phyloP scores from a whole-genome alignment of 2,329 filamentous ascomycete genomes.

The Xylariales sp. region DNA sequence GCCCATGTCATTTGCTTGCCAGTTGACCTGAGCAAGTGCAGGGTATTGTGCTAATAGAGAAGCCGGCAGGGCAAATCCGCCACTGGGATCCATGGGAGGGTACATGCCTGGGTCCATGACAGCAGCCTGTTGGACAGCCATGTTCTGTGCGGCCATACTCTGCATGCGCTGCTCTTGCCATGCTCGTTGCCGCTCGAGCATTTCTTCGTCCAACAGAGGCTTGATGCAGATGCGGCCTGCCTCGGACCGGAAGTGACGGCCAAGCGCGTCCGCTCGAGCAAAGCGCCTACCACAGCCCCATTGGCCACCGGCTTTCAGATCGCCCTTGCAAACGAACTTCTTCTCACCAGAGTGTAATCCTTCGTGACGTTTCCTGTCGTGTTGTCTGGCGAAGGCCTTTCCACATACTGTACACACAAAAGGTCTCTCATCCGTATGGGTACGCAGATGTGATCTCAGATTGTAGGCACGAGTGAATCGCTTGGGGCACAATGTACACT shows the following conservation, averaged over 20 bases:
- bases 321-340: conserved; percentile 95
- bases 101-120: conserved; percentile 46
- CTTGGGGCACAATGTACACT: conserved; percentile 90
- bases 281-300: conserved; percentile 96
- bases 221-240: conserved; percentile 96
- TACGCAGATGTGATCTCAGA: conserved; percentile 87
- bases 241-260: conserved; percentile 91
- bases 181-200: conserved; percentile 70
- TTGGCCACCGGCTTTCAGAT: conserved; percentile 73
- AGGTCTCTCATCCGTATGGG: conserved; percentile 93
- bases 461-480: conserved; percentile 97
- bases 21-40: conserved; percentile 84
- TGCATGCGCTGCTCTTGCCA: conserved; percentile 71
- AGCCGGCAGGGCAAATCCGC: conserved; percentile 70
- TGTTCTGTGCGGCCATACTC: conserved; percentile 48
- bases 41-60: conserved; percentile 90
- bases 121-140: conserved; percentile 41
- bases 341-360: conserved; percentile 95
- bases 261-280: conserved; percentile 89
- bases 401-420: conserved; percentile 97
- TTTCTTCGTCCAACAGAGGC: conserved; percentile 92
- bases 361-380: conserved; percentile 95
- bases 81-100: conserved; percentile 55
- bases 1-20: conserved; percentile 62
- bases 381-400: conserved; percentile 95